Base-by-base conservation (phyloP, 2,329 filamentous ascomycete species). In the Tolypocladium tropicale region DNA sequence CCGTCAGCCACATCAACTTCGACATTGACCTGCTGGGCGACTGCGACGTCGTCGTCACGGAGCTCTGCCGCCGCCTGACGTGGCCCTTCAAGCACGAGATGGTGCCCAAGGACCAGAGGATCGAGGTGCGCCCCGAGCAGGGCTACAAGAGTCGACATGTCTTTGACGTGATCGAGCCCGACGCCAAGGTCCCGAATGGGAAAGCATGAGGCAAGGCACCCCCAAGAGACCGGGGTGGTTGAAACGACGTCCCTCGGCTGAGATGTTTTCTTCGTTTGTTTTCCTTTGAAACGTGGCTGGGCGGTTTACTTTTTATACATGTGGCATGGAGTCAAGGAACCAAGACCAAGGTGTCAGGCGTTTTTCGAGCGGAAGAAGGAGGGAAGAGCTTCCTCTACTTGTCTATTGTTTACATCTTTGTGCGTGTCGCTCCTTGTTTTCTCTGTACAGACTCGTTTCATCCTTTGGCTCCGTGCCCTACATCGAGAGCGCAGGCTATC, bases 11-110 rank as follows among this genome's bases (percentile, higher is more conserved):
- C 71, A 89, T 95, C 68, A 90, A 95, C 68, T 97, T 99, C 64
- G 94, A 99, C 71, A 90, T 99, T 62, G 92, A 96, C 68, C 80
- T 99, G 55, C 78, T 97, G n/a, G 94, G 94, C 37, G 90, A 96
- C 68, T 96, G 93, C 72, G 94, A 99, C 67, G 81, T 91, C 43
- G 85, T 97, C 10, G 88, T 97, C 16, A 81, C 87, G 0, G 93
- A 97, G 74, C 80, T 99, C 54, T 93, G 89, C 67, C 82, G 85
- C 49, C 83, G 89, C 14, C 85, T 89, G 1, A 88, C 86, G 3
- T 97, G 94, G 94, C 76, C 83, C 7, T 72, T 96, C 54, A 68
- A 81, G 49, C 91, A 96, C 66, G 85, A 90, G 61, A 96, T 95
- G 89, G 81, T 94, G 57, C 84, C 86, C n/a, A 70, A 78, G 10